Conservation (phyloP, 331 rosid species). For the Ulmus americana region DNA sequence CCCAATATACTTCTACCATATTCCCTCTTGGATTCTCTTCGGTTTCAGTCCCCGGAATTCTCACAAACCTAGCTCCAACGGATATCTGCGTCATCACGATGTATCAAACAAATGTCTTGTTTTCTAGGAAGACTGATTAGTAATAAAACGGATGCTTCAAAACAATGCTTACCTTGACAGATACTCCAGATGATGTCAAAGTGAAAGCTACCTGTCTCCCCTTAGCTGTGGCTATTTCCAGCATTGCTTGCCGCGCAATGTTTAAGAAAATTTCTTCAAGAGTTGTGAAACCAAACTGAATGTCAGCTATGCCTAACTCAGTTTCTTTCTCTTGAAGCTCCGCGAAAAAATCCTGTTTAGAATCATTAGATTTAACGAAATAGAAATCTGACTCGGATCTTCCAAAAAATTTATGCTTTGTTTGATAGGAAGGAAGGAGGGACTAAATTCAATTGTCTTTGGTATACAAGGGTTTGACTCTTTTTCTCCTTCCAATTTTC, state of each 20-base stretch:
- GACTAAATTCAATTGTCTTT: too few relatives aligned
- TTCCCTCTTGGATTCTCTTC: constrained; percentile 54
- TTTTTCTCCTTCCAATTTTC: too few relatives aligned
- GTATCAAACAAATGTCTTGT: not conserved
- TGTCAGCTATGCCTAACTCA: constrained; percentile 74
- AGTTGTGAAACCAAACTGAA: constrained; percentile 74
- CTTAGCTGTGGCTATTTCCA: constrained; percentile 71
- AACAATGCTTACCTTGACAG: constrained; percentile 34
- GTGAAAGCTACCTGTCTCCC: constrained; percentile 53
- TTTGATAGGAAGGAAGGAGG: too few relatives aligned
- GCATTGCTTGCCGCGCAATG: constrained; percentile 73
- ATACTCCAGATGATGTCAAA: constrained; percentile 62
- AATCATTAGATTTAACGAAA: too few relatives aligned
- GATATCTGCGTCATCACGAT: constrained; percentile 48
- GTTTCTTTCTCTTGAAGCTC: constrained; percentile 62
- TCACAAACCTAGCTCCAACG: constrained; percentile 68
- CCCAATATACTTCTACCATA: constrained; percentile 86
- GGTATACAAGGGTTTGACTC: not conserved
- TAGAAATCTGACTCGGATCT: too few relatives aligned
- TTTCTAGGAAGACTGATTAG: not conserved
- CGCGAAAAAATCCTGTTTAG: constrained; percentile 49
- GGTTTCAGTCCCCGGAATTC: constrained; percentile 69
- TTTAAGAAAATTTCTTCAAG: constrained; percentile 91
- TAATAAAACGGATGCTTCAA: not conserved
- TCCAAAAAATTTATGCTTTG: too few relatives aligned